Base-by-base conservation (phyloP, 192 early-diverging fungal species). In the Gigaspora rosea region DNA sequence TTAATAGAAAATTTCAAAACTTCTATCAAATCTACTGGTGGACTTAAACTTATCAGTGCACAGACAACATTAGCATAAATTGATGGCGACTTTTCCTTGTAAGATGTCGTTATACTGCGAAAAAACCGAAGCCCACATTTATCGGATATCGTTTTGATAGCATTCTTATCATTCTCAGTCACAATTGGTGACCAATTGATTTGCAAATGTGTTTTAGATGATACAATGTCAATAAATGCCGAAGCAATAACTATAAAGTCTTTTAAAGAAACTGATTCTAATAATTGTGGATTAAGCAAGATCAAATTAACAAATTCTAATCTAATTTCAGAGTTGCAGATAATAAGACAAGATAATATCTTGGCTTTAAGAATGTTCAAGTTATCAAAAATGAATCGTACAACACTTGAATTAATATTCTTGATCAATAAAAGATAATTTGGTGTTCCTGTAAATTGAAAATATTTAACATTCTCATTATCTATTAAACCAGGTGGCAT, bases 121-220 rank as follows among this genome's bases (percentile, higher is more conserved):
- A 80, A 70, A 3, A 84, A 62, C 36, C 50, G 64, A 0, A 76
- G 48, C 1, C 75, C 65, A 33, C 77, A 65, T 20, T 68, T 15
- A 20, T 79, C 54, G 4, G 50, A 54, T 63, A 82, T 48, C 49
- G 65, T 56, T 8, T 58, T 54, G 11, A 80, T 59, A 41, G 83
- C 62, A 10, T 74, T 46, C 1, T 75, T 79, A 47, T 84, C 83
- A 35, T 73, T 36, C 8, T 77, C 58, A 48, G 77, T 73, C 13
- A 63, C 54, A 33, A 72, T 78, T 12, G 48, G 22, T 18, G 82
- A 79, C 82, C 82, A 71, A 71, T 1, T 51, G 9, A 71, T 15
- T 71, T 15, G 10, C 5, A 6, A 22, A 66, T 66, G 41, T 54
- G 18, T 54, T 54, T 16, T 54, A 4, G 18, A 16, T 54, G 18